Percentiles rank a stretch among this genome's conserved stretches.
These are phyloP conservation scores for Aspergillus niger DNA, from an alignment of 2,329 filamentous ascomycete species.

Conservation along the genomic window DNA sequence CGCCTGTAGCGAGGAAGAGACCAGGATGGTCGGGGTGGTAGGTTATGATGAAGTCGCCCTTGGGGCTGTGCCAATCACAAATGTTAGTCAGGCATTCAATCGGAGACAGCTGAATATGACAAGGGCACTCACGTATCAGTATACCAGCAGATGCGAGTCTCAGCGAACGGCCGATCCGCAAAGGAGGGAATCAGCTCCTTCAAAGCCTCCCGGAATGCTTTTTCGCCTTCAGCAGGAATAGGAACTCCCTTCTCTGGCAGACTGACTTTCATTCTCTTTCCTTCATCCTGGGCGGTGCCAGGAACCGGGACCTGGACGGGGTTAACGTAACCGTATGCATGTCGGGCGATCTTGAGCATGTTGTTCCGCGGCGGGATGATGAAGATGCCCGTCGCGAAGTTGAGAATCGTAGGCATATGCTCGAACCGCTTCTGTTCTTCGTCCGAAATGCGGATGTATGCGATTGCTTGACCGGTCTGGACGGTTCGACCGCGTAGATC, in stretches of 20 bases:
- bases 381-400: conserved; percentile 55
- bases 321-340: conserved; percentile 67
- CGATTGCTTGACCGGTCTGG: conserved; percentile 79
- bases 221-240: conserved; percentile 59
- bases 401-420: conserved; percentile 65
- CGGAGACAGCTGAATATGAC: no score
- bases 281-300: conserved; percentile 6
- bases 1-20: conserved; percentile 55
- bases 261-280: conserved; percentile 39
- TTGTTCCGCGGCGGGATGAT: conserved; percentile 56
- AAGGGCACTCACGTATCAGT: conserved; percentile 60
- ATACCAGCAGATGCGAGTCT: conserved; percentile 73
- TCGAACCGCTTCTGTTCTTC: conserved; percentile 68
- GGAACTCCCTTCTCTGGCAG: conserved; percentile 41
- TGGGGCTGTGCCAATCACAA: conserved; percentile 41
- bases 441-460: conserved; percentile 72
- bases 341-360: conserved; percentile 69
- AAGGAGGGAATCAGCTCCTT: conserved; percentile 63
- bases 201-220: conserved; percentile 63
- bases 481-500: conserved; percentile 75
- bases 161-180: conserved; percentile 60
- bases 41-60: conserved; percentile 70
- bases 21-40: conserved; percentile 63
- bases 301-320: conserved; percentile 39
- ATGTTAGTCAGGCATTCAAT: no score